phyloP scores from a whole-genome alignment of 257 asterid species.

The Capsicum pubescens region DNA sequence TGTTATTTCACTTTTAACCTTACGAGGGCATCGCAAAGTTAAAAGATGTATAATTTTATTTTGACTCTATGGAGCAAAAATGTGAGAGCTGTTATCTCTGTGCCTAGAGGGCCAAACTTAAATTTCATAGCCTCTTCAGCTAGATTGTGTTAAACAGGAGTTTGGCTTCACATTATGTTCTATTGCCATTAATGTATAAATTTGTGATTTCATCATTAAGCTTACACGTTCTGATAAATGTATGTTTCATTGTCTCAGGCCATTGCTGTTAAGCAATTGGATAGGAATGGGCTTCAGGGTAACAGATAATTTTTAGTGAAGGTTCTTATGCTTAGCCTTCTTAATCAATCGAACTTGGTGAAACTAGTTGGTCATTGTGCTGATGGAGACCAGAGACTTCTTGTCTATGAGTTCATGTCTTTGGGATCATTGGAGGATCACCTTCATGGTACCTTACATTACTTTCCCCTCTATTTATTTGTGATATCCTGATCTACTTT shows the following conservation, averaged over 20 bases:
- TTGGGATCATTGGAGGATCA: conserved; percentile 64
- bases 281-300: conserved; percentile 37
- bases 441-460: conserved; percentile 55
- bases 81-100: background rate
- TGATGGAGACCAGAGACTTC: conserved; percentile 37
- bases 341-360: conserved; percentile 38
- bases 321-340: conserved; percentile 36
- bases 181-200: too few species aligned
- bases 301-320: conserved; percentile 35
- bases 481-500: background rate
- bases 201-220: conserved; percentile 1
- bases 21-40: background rate
- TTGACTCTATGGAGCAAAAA: background rate
- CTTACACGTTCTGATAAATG: background rate
- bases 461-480: background rate
- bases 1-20: background rate
- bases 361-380: conserved; percentile 38
- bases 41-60: background rate
- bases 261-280: conserved; percentile 37
- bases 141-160: background rate
- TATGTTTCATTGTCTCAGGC: conserved; percentile 25
- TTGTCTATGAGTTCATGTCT: conserved; percentile 33
- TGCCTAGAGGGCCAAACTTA: background rate
- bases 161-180: background rate
- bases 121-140: background rate